phyloP scores from a whole-genome alignment of 1,284 basidiomycete genomes.

The Puccinia polysora region DNA sequence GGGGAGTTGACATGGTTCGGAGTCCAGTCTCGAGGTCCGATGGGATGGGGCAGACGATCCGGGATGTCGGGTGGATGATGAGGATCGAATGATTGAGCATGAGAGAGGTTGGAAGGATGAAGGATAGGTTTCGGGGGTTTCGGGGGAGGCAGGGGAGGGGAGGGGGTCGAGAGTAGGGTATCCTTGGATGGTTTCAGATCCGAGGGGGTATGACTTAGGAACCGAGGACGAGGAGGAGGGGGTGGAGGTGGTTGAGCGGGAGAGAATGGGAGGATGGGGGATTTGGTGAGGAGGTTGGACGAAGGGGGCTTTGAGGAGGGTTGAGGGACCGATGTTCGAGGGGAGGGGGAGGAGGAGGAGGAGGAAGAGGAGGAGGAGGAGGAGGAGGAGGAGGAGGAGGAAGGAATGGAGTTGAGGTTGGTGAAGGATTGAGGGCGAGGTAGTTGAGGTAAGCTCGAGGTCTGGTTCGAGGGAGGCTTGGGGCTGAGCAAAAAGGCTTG shows the following conservation, averaged over 20 bases:
- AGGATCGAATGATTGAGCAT: not conserved
- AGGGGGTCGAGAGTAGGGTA: not conserved
- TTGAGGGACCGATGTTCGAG: not conserved
- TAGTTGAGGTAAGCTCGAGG: no score
- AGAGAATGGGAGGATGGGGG: constrained; percentile 2
- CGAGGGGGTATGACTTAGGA: not conserved
- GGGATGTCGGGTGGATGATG: not conserved
- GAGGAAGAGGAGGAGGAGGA: not conserved
- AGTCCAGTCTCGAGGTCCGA: constrained; percentile 25
- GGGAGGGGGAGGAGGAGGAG: not conserved
- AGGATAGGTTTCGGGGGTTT: not conserved
- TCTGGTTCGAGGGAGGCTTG: no score
- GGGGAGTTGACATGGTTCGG: not conserved
- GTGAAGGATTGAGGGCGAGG: not conserved
- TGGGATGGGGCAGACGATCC: not conserved
- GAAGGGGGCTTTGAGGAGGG: not conserved
- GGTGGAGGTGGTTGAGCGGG: no score
- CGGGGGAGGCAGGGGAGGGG: not conserved
- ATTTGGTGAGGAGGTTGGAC: not conserved
- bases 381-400: not conserved
- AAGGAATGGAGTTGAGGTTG: not conserved
- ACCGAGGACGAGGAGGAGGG: not conserved
- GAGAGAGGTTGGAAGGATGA: not conserved
- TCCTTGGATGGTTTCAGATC: not conserved
- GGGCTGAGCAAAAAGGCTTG: no score